Percentiles rank a stretch among this genome's conserved stretches.
phyloP scores from a whole-genome alignment of 2,329 filamentous ascomycete genomes.

The Diaporthe caulivora region DNA sequence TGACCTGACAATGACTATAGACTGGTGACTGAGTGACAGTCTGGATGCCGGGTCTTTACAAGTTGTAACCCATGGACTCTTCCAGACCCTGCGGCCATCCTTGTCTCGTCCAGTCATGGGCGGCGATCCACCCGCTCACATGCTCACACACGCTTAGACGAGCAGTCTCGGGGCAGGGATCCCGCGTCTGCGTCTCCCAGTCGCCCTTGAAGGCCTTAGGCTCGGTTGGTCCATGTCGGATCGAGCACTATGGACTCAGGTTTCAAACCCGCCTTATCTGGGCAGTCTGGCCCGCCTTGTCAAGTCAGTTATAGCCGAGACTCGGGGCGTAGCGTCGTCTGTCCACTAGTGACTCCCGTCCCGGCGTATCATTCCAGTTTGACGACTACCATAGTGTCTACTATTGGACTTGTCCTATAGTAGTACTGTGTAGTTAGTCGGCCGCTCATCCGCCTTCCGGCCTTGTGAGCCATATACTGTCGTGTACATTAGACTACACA shows the following conservation, averaged over 20 bases:
- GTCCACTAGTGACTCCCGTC: conserved; percentile 15
- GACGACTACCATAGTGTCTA: background rate
- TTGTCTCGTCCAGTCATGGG: conserved; percentile 27
- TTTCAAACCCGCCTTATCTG: conserved; percentile 21
- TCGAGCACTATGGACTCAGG: conserved; percentile 5
- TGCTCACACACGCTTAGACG: background rate
- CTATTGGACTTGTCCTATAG: no score
- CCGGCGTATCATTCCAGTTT: conserved; percentile 20
- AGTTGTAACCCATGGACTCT: conserved; percentile 31
- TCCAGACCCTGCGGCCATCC: conserved; percentile 38
- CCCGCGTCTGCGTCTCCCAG: background rate
- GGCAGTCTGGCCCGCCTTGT: background rate
- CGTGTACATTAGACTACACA: background rate
- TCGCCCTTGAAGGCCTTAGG: background rate
- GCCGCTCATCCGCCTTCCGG: no score
- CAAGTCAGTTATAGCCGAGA: conserved; percentile 8
- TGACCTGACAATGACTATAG: background rate
- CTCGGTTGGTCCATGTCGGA: conserved; percentile 19
- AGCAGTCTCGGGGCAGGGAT: conserved; percentile 16
- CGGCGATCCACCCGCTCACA: conserved; percentile 22
- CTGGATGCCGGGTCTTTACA: conserved; percentile 13
- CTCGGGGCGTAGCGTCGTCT: conserved; percentile 14
- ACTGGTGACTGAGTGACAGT: background rate
- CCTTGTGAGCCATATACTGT: background rate
- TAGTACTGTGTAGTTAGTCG: no score